Evolutionary conservation across 2,329 filamentous ascomycete genomes (phyloP).

Genomic region (Apiospora kogelbergensis): DNA sequence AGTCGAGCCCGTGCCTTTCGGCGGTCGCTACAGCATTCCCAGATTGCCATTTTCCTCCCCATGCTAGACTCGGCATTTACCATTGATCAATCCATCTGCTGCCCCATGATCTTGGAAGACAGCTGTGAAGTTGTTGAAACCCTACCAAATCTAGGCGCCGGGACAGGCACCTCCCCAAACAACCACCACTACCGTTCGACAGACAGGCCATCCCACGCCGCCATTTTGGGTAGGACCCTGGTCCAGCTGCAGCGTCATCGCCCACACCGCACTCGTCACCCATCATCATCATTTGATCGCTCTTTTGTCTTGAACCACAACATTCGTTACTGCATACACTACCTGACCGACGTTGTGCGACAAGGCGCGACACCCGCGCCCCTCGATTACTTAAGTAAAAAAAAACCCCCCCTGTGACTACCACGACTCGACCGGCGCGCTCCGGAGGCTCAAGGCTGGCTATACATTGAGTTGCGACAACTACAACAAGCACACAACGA

Average conservation of each 20-base stretch:
- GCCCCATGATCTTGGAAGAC: background rate
- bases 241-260: conserved; percentile 11
- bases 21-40: background rate
- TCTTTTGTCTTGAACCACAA: background rate
- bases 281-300: conserved; percentile 9
- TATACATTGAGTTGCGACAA: background rate
- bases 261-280: conserved; percentile 1
- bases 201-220: conserved; percentile 6
- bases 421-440: background rate
- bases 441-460: background rate
- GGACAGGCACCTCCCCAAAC: background rate
- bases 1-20: background rate
- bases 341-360: conserved; percentile 7
- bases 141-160: background rate
- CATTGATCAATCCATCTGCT: background rate
- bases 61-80: background rate
- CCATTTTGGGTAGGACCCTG: conserved; percentile 13
- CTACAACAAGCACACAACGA: background rate
- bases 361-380: background rate
- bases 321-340: conserved; percentile 4
- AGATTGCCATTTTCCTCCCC: background rate
- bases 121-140: background rate
- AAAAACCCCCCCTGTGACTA: background rate
- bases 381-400: background rate
- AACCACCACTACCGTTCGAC: background rate